phyloP scores from a whole-genome alignment of 2,329 filamentous ascomycete species.

The Calonectria naviculata region DNA sequence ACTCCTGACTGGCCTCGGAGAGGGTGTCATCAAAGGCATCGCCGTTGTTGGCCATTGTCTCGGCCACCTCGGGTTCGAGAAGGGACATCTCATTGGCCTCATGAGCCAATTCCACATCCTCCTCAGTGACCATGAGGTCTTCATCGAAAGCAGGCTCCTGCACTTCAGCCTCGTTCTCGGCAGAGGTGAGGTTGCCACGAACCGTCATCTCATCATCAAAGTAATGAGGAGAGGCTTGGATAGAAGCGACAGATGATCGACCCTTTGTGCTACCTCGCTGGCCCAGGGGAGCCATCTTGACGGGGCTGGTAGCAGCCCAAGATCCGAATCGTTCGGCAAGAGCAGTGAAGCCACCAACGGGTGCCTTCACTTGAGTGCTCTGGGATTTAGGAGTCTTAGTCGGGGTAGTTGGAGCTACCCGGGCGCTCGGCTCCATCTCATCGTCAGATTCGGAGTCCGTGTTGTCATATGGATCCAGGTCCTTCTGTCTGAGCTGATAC shows the following conservation, averaged over 20 bases:
- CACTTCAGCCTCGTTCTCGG: slow-evolving; percentile 32
- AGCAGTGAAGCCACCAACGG: slow-evolving; percentile 68
- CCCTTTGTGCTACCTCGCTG: slow-evolving; percentile 29
- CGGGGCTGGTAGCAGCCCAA: slow-evolving; percentile 71
- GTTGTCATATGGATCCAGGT: slow-evolving; percentile 55
- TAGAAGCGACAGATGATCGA: neutral
- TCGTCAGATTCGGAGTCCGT: slow-evolving; percentile 67
- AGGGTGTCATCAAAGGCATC: slow-evolving; percentile 58
- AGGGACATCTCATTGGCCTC: slow-evolving; percentile 72
- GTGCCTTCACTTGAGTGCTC: slow-evolving; percentile 23
- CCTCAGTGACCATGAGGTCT: slow-evolving; percentile 59
- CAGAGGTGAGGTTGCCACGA: slow-evolving; percentile 37
- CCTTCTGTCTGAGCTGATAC: slow-evolving; percentile 58
- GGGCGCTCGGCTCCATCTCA: slow-evolving; percentile 50
- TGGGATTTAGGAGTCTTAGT: slow-evolving; percentile 40
- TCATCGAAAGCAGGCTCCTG: slow-evolving; percentile 53
- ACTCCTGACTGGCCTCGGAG: slow-evolving; percentile 73
- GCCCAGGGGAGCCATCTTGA: slow-evolving; percentile 39
- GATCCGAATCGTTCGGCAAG: slow-evolving; percentile 69
- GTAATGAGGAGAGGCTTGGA: slow-evolving; percentile 56
- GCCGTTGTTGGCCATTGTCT: slow-evolving; percentile 45
- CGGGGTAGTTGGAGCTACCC: slow-evolving; percentile 55
- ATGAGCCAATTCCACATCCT: slow-evolving; percentile 67
- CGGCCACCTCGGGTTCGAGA: slow-evolving; percentile 55
- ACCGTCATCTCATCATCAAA: slow-evolving; percentile 72